A percentile compares a stretch with the other conserved stretches of the same genome.
phyloP scores from a whole-genome alignment of 2,329 filamentous ascomycete species.

The Falciphora oryzae region DNA sequence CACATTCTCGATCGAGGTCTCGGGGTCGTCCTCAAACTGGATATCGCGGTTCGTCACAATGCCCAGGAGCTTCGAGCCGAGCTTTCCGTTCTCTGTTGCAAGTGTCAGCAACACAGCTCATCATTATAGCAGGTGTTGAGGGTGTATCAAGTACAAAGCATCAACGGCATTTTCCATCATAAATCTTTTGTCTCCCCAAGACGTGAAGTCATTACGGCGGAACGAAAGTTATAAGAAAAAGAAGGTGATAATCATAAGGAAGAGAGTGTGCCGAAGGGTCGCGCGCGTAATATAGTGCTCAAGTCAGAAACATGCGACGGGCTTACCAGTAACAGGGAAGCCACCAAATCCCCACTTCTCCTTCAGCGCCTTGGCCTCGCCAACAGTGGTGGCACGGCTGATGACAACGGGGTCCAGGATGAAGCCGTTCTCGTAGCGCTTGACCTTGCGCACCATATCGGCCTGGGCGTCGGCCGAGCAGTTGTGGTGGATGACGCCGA shows the following conservation, averaged over 20 bases:
- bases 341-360: slow-evolving; percentile 98
- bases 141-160: slow-evolving; percentile 6
- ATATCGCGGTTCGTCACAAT: slow-evolving; percentile 98
- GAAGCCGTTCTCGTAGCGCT: slow-evolving; percentile 99
- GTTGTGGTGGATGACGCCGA: slow-evolving; percentile 98
- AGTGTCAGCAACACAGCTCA: slow-evolving; percentile 29
- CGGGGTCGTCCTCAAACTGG: slow-evolving; percentile 79
- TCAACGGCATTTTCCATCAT: slow-evolving; percentile 29
- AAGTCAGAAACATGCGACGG: slow-evolving; percentile 9
- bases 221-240: slow-evolving; percentile 98
- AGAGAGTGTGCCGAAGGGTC: slow-evolving; percentile 16
- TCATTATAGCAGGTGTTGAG: not conserved
- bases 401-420: slow-evolving; percentile 95
- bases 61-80: slow-evolving; percentile 92
- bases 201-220: slow-evolving; percentile 88
- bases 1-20: slow-evolving; percentile 73
- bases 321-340: slow-evolving; percentile 96
- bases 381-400: slow-evolving; percentile 78
- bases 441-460: slow-evolving; percentile 98
- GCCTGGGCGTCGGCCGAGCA: slow-evolving; percentile 96
- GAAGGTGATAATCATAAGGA: slow-evolving; percentile 71
- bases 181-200: slow-evolving; percentile 68
- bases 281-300: slow-evolving; percentile 8
- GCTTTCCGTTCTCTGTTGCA: slow-evolving; percentile 72
- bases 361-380: slow-evolving; percentile 86